Conservation (phyloP, 495 filamentous ascomycete species). For the Choiromyces venosus region DNA sequence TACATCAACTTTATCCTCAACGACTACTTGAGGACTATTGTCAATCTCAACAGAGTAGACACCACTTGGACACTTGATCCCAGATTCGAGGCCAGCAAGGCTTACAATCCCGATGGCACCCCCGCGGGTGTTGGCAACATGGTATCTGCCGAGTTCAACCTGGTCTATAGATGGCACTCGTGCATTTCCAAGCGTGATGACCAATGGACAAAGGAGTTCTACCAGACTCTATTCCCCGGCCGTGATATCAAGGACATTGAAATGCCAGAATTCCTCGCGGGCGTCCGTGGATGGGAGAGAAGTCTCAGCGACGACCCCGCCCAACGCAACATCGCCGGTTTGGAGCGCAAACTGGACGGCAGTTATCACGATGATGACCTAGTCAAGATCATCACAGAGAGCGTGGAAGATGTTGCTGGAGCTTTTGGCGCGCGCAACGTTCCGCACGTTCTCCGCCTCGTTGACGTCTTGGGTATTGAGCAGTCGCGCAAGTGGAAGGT, state of each 20-base stretch:
- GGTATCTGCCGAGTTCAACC: constrained; percentile 72
- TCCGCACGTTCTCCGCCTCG: constrained; percentile 62
- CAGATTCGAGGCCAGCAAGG: constrained; percentile 53
- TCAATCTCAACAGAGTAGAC: constrained; percentile 71
- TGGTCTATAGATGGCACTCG: constrained; percentile 74
- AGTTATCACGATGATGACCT: constrained; percentile 62
- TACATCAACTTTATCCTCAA: constrained; percentile 80
- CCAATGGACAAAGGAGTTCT: constrained; percentile 65
- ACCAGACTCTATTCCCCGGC: constrained; percentile 56
- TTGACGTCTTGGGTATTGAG: constrained; percentile 82
- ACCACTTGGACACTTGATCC: constrained; percentile 78
- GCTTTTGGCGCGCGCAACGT: constrained; percentile 70
- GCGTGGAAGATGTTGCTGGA: constrained; percentile 59
- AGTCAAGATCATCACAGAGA: constrained; percentile 59
- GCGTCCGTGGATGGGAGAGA: constrained; percentile 57
- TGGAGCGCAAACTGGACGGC: constrained; percentile 57
- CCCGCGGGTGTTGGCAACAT: constrained; percentile 67
- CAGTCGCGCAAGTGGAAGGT: constrained; percentile 79
- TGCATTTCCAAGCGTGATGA: constrained; percentile 68
- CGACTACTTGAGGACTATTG: constrained; percentile 78
- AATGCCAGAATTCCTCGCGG: constrained; percentile 54
- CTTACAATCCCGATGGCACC: constrained; percentile 53
- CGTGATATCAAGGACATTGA: constrained; percentile 53
- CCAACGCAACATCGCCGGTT: constrained; percentile 59
- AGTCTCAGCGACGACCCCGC: constrained; percentile 57